Evolutionary conservation across 768 basidiomycete genomes (phyloP).

Genomic region (Serpula lacrymans): DNA sequence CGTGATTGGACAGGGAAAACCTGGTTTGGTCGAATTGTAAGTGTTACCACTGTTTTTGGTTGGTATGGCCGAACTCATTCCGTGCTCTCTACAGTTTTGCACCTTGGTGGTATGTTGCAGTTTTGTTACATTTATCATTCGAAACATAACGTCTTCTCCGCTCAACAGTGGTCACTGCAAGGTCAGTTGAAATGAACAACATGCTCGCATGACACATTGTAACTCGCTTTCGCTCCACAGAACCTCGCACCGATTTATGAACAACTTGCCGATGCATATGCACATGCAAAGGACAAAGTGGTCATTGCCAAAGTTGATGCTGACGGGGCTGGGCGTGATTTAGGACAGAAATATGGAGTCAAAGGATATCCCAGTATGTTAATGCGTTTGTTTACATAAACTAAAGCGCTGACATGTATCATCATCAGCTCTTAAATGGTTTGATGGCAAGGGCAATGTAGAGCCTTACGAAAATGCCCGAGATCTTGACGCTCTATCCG

Average conservation of each 20-base stretch:
- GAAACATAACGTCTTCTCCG: conserved; percentile 5
- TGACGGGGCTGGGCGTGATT: conserved; percentile 75
- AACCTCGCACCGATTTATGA: conserved; percentile 88
- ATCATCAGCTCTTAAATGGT: conserved; percentile 83
- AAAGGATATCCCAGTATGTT: conserved; percentile 81
- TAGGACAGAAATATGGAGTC: conserved; percentile 78
- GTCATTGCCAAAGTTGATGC: conserved; percentile 91
- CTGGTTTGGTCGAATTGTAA: conserved; percentile 89
- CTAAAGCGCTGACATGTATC: no score
- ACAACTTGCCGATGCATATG: conserved; percentile 84
- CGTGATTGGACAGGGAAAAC: conserved; percentile 73
- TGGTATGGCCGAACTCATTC: conserved; percentile 8
- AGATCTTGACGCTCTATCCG: conserved; percentile 72
- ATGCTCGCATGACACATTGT: not conserved
- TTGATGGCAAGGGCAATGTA: conserved; percentile 62
- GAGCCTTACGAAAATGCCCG: conserved; percentile 75
- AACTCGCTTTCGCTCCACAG: conserved; percentile 34
- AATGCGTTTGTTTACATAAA: not conserved
- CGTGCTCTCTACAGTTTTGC: conserved; percentile 55
- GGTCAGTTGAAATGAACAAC: conserved; percentile 34
- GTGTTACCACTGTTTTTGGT: conserved; percentile 30
- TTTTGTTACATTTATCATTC: not conserved
- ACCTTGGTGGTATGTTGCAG: conserved; percentile 73
- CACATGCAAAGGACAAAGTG: conserved; percentile 76
- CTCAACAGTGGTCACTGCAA: conserved; percentile 78